Base-by-base conservation (phyloP, 2,329 filamentous ascomycete species). In the Fusarium napiforme region DNA sequence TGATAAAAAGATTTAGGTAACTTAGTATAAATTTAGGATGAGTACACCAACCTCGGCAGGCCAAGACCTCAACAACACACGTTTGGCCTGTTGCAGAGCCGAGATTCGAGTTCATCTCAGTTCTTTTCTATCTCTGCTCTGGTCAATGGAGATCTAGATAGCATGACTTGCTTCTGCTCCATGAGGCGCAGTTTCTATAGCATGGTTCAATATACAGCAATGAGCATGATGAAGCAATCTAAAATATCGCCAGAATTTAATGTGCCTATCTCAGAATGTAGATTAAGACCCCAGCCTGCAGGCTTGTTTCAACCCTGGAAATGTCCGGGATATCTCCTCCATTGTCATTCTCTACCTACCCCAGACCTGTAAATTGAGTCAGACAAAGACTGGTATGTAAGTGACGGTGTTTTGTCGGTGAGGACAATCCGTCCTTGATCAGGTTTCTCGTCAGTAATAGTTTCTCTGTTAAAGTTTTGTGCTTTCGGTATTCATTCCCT, bases 281-380 rank as follows among this genome's bases (percentile, higher is more conserved):
- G 32, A 60, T 53, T 60, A 45, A 60, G 61, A 71, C 66, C 75
- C 75, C 49, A 37, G 72, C 36, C 63, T 64, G 60, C 62, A 50
- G 68, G 64, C 70, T 69, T 77, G 71, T 77, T 77, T 76, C 73
- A 73, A 58, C 45, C 52, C 67, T 67, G 39, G 55, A 65, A 46
- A 46, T 42, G 39, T 39, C 47, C 45, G 60, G 69, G 66, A 64
- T 60, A 46, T 46, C 49, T 64, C 45, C 39, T 68, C 42, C 49
- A 65, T 67, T 59, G 59, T 50, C 53, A 72, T 73, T 64, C 58
- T 75, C 63, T 62, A 46, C 62, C 70, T 76, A 75, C 75, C 75
- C 75, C 75, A 69, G 75, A 76, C 72, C 53, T 49, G 57, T 67
- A 57, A 34, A 67, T 47, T 64, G 72, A 75, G 75, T 73, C 62